Evolutionary conservation across 352 stramenopile species (phyloP).

Genomic region (Aphanomyces astaci): DNA sequence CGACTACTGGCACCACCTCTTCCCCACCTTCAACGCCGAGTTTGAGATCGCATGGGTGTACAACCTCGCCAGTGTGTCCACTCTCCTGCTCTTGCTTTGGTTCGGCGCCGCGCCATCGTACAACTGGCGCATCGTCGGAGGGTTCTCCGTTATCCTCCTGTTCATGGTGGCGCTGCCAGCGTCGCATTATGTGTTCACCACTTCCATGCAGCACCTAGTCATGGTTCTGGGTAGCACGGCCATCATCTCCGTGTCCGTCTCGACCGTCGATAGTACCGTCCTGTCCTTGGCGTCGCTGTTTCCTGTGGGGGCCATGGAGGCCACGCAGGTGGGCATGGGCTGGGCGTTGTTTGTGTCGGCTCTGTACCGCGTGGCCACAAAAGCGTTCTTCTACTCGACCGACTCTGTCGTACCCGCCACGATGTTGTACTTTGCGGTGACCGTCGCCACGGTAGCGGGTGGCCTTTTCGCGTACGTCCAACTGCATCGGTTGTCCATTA

Average conservation of each 20-base stretch:
- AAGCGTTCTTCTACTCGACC: background rate
- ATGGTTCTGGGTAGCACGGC: background rate
- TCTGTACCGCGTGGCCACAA: background rate
- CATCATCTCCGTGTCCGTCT: background rate
- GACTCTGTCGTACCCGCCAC: background rate
- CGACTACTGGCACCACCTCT: conserved; percentile 6
- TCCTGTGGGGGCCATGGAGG: background rate
- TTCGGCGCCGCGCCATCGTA: background rate
- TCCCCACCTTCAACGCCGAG: conserved; percentile 5
- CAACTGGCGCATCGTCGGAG: background rate
- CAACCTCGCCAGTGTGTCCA: background rate
- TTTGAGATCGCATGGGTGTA: conserved; percentile 11
- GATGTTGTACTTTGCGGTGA: conserved; percentile 3
- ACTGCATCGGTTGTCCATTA: background rate
- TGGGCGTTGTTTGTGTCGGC: background rate
- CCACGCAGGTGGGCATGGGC: background rate
- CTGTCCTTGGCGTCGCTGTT: background rate
- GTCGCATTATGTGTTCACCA: background rate
- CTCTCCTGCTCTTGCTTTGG: background rate
- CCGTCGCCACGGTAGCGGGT: background rate
- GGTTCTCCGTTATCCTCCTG: background rate
- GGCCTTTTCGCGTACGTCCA: background rate
- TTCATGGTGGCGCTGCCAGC: background rate
- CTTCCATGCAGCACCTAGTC: background rate
- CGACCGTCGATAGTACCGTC: conserved; percentile 1